phyloP scores from a whole-genome alignment of 495 filamentous ascomycete genomes.

The Xylaria telfairii region DNA sequence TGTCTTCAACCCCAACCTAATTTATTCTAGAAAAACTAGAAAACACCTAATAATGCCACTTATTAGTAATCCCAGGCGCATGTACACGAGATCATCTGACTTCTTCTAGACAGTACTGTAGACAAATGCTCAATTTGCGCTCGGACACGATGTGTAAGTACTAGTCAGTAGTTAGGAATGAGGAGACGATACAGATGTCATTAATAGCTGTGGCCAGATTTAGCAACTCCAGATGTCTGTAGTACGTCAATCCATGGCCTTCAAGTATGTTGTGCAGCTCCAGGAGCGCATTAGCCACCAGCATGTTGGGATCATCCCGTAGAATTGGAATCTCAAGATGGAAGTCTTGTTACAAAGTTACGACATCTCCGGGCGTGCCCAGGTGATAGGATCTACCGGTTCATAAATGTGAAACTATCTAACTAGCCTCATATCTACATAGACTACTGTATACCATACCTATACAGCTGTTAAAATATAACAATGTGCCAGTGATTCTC shows the following conservation, averaged over 20 bases:
- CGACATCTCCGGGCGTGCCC: too few relatives aligned
- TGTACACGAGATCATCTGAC: conserved; percentile 26
- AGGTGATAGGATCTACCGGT: neutral
- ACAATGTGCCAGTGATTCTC: neutral
- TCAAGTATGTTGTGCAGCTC: conserved; percentile 26
- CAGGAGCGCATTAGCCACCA: conserved; percentile 8
- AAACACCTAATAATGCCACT: neutral
- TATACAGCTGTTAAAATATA: neutral
- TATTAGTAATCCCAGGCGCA: conserved; percentile 25
- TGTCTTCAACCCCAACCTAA: conserved; percentile 14
- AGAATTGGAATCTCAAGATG: neutral
- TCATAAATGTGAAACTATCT: neutral
- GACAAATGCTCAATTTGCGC: neutral
- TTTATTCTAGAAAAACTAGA: conserved; percentile 19
- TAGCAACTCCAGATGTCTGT: neutral
- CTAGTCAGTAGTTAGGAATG: neutral
- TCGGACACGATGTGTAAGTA: conserved; percentile 23
- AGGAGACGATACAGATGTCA: conserved; percentile 16
- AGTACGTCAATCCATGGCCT: neutral
- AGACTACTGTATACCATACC: neutral
- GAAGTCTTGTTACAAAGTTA: neutral
- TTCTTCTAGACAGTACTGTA: conserved; percentile 13
- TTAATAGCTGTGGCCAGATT: conserved; percentile 21
- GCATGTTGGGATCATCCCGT: conserved; percentile 3
- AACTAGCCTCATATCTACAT: neutral